Evolutionary conservation across 2,329 filamentous ascomycete species (phyloP).

Genomic region (Knoxdaviesia capensis): DNA sequence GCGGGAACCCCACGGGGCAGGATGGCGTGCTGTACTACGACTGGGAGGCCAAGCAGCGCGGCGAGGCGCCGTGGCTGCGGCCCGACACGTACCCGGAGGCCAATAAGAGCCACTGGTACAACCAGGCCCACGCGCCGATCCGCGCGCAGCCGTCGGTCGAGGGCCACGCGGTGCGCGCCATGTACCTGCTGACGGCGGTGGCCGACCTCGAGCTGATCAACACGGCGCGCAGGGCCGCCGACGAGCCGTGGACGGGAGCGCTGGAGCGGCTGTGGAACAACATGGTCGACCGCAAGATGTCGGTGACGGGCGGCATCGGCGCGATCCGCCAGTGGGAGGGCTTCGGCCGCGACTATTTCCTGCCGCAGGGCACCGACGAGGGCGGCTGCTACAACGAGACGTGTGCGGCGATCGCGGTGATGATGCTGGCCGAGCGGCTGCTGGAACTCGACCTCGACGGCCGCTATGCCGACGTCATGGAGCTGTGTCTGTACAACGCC

Average conservation of each 20-base stretch:
- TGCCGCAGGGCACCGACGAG: slow-evolving; percentile 37
- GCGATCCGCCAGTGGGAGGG: slow-evolving; percentile 34
- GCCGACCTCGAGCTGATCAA: slow-evolving; percentile 24
- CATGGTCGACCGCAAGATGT: slow-evolving; percentile 42
- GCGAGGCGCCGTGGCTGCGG: slow-evolving; percentile 24
- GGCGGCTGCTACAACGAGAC: slow-evolving; percentile 44
- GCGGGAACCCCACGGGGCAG: slow-evolving; percentile 29
- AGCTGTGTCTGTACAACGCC: slow-evolving; percentile 39
- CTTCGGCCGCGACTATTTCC: slow-evolving; percentile 36
- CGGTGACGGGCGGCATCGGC: slow-evolving; percentile 40
- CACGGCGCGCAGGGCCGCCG: slow-evolving; percentile 5
- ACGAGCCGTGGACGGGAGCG: slow-evolving; percentile 15
- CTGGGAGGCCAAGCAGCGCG: slow-evolving; percentile 27
- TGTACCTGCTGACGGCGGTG: slow-evolving; percentile 38
- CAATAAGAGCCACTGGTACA: slow-evolving; percentile 22
- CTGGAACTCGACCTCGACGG: slow-evolving; percentile 30
- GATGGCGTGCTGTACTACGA: slow-evolving; percentile 32
- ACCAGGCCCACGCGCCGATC: slow-evolving; percentile 35
- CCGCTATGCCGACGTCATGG: slow-evolving; percentile 36
- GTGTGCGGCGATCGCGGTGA: slow-evolving; percentile 36
- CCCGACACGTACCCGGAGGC: slow-evolving; percentile 24
- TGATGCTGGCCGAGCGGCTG: slow-evolving; percentile 38
- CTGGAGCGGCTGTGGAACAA: slow-evolving; percentile 33
- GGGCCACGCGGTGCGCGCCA: slow-evolving; percentile 37
- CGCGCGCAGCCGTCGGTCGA: slow-evolving; percentile 31